These are phyloP conservation scores for Melastoma malabathricum DNA, from an alignment of 345 rosid genomes.

Conservation along the genomic window DNA sequence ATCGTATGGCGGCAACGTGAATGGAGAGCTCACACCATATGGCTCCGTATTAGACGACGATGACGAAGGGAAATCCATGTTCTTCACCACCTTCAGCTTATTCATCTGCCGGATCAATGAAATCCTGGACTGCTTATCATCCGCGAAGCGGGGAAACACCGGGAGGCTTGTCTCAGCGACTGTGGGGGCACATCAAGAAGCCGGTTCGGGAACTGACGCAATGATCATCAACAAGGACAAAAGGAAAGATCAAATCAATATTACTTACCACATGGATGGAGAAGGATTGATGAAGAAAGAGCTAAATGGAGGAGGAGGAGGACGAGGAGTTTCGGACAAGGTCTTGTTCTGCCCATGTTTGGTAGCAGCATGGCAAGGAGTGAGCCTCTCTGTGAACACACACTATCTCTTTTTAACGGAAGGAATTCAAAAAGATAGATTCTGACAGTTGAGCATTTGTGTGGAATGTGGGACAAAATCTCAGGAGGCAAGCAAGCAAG, in stretches of 20 bases:
- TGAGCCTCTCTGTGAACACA: background rate
- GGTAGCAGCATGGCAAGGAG: background rate
- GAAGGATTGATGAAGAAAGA: background rate
- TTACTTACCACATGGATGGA: slow-evolving; percentile 4
- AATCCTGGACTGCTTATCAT: background rate
- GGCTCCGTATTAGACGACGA: slow-evolving; percentile 3
- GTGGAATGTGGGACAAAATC: too few species aligned
- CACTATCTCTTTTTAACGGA: background rate
- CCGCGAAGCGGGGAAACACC: background rate
- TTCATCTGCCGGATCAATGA: background rate
- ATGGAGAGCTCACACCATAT: slow-evolving; percentile 8
- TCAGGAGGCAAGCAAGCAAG: too few species aligned
- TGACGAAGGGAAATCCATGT: slow-evolving; percentile 3
- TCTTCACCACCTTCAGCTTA: slow-evolving; percentile 1
- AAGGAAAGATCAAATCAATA: too few species aligned
- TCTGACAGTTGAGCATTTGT: too few species aligned
- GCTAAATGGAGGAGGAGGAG: slow-evolving; percentile 5
- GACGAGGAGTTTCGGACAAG: background rate
- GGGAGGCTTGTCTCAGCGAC: too few species aligned
- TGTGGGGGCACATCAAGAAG: too few species aligned
- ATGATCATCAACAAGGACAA: too few species aligned
- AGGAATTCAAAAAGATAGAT: too few species aligned
- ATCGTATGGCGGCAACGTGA: slow-evolving; percentile 14
- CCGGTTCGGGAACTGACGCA: too few species aligned
- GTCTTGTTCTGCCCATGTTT: background rate